Conservation (phyloP, 257 asterid species). For the Capsicum pubescens region DNA sequence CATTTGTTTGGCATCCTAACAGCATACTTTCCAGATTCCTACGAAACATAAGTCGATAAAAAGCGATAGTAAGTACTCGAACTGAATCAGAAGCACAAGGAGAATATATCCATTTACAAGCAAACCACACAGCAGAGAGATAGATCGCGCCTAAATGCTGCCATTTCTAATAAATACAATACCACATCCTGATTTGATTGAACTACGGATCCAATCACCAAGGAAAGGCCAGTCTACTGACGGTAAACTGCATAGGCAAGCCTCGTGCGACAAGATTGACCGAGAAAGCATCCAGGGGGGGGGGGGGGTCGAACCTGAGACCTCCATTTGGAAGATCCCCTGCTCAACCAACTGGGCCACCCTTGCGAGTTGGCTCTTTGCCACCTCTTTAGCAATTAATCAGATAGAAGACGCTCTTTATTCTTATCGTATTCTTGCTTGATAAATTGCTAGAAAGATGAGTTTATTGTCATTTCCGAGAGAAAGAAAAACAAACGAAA, state of each 20-base stretch:
- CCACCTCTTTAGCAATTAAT: background rate
- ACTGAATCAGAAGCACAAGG: background rate
- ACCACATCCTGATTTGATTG: too few relatives aligned
- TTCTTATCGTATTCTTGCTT: background rate
- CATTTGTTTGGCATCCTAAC: constrained; percentile 75
- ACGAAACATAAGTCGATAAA: background rate
- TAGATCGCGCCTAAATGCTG: too few relatives aligned
- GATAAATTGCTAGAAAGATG: background rate
- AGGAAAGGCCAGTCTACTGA: too few relatives aligned
- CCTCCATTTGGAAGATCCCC: background rate
- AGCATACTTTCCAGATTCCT: constrained; percentile 66
- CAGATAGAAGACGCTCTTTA: background rate
- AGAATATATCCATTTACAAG: background rate
- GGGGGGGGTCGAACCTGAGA: background rate
- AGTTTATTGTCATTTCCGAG: background rate
- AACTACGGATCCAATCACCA: too few relatives aligned
- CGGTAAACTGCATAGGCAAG: background rate
- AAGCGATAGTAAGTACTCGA: background rate
- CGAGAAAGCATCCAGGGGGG: background rate
- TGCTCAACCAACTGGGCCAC: background rate
- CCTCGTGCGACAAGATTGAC: background rate
- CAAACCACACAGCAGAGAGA: too few relatives aligned
- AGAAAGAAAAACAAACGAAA: background rate
- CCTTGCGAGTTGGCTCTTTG: background rate
- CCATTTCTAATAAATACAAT: too few relatives aligned